Conservation (phyloP, 495 filamentous ascomycete species). For the Neurospora sp. region DNA sequence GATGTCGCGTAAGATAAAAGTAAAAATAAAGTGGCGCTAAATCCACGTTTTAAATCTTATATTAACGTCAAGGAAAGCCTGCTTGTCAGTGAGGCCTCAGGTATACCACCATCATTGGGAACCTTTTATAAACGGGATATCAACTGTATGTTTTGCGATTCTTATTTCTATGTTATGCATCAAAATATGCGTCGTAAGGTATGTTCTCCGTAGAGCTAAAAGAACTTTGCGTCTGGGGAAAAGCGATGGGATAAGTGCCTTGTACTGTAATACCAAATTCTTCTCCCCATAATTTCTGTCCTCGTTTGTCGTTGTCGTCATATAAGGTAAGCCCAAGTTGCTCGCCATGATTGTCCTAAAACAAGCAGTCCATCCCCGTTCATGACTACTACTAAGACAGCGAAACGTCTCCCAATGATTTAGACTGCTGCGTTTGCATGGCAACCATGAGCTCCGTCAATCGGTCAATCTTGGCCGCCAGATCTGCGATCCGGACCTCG, state of each 20-base stretch:
- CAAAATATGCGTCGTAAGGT: no score
- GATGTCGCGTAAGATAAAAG: neutral
- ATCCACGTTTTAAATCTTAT: neutral
- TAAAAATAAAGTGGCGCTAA: neutral
- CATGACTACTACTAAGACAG: conserved; percentile 2
- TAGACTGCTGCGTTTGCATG: conserved; percentile 22
- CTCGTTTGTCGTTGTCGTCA: neutral
- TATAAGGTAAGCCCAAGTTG: neutral
- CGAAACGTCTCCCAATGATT: conserved; percentile 13
- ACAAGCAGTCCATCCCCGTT: neutral
- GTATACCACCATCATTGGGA: neutral
- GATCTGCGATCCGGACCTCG: conserved; percentile 33
- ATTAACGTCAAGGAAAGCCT: neutral
- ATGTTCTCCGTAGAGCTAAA: no score
- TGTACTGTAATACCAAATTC: neutral
- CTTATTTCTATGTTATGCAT: no score
- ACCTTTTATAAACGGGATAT: neutral
- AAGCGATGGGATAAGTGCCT: neutral
- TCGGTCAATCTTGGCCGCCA: conserved; percentile 37
- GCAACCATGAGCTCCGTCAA: conserved; percentile 32
- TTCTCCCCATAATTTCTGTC: neutral
- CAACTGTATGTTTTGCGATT: neutral
- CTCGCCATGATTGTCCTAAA: neutral
- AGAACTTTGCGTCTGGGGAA: no score
- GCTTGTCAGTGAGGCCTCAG: neutral